Percentiles rank a stretch among this genome's conserved stretches.
phyloP scores from a whole-genome alignment of 75 land plant species.

The Sequoiadendron giganteum region DNA sequence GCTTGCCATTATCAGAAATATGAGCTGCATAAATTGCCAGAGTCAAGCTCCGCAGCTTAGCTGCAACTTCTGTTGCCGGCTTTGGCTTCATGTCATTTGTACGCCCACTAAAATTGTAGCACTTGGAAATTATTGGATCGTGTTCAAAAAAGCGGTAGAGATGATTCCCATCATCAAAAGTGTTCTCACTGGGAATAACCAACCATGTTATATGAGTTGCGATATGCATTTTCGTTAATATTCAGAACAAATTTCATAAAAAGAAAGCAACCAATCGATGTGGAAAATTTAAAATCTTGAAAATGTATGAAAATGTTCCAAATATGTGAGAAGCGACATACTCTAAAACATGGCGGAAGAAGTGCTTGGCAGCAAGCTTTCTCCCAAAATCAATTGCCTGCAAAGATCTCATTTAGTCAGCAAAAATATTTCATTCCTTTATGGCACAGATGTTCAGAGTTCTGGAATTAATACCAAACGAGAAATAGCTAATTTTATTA shows the following conservation, averaged over 20 bases:
- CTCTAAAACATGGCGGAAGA: slow-evolving; percentile 69
- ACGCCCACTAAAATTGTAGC: slow-evolving; percentile 58
- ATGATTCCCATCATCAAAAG: slow-evolving; percentile 83
- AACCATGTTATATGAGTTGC: not conserved
- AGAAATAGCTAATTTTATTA: no score
- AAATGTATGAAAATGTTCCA: not conserved
- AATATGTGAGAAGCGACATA: slow-evolving; percentile 27
- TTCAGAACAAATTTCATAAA: not conserved
- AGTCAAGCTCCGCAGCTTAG: slow-evolving; percentile 47
- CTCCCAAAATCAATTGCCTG: slow-evolving; percentile 75
- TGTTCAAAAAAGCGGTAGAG: slow-evolving; percentile 79
- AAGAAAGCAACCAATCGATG: not conserved
- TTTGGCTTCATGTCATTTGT: slow-evolving; percentile 66
- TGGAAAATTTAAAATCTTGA: not conserved
- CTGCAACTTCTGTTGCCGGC: slow-evolving; percentile 59
- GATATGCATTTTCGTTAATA: not conserved
- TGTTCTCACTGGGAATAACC: slow-evolving; percentile 55
- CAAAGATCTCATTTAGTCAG: not conserved
- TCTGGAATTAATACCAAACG: not conserved
- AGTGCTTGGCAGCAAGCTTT: slow-evolving; percentile 60
- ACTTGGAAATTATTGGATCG: slow-evolving; percentile 65
- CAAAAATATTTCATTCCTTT: not conserved
- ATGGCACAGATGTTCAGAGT: not conserved
- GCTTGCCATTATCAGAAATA: slow-evolving; percentile 74
- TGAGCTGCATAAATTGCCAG: slow-evolving; percentile 76